phyloP scores from a whole-genome alignment of 192 early-diverging fungal genomes.

The Backusella westeae region DNA sequence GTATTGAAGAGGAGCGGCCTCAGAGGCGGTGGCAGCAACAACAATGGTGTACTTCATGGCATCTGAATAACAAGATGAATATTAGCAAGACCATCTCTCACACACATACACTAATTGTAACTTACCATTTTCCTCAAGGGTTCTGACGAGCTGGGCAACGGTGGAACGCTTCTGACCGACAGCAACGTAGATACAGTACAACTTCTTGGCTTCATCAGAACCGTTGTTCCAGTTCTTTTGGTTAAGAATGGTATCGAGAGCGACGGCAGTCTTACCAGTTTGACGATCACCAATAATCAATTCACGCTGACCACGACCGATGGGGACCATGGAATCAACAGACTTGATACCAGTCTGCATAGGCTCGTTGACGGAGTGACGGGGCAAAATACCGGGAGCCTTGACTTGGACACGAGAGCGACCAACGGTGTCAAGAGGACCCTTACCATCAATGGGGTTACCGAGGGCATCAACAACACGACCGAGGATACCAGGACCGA shows the following conservation, averaged over 20 bases:
- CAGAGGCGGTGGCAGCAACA: slow-evolving; percentile 98
- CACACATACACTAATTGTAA: not conserved
- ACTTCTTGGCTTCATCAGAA: slow-evolving; percentile 94
- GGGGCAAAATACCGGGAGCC: slow-evolving; percentile 99
- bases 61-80: slow-evolving; percentile 29
- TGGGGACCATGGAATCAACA: slow-evolving; percentile 99
- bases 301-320: slow-evolving; percentile 99
- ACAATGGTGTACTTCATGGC: slow-evolving; percentile 98
- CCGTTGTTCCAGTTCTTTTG: slow-evolving; percentile 98
- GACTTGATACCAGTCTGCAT: slow-evolving; percentile 99
- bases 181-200: slow-evolving; percentile 99
- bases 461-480: slow-evolving; percentile 99
- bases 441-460: slow-evolving; percentile 99
- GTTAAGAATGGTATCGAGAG: slow-evolving; percentile 98
- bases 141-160: slow-evolving; percentile 98
- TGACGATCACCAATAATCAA: slow-evolving; percentile 99
- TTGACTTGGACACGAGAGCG: slow-evolving; percentile 97
- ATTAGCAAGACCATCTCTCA: not conserved
- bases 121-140: slow-evolving; percentile 86
- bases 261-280: slow-evolving; percentile 99
- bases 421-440: slow-evolving; percentile 82
- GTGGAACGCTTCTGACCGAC: slow-evolving; percentile 99
- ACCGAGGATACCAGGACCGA: slow-evolving; percentile 87
- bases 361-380: slow-evolving; percentile 98
- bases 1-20: slow-evolving; percentile 98